A percentile compares a stretch with the other conserved stretches of the same genome.
These are phyloP conservation scores for Pythium periplocum DNA, from an alignment of 352 stramenopile genomes.

Conservation along the genomic window DNA sequence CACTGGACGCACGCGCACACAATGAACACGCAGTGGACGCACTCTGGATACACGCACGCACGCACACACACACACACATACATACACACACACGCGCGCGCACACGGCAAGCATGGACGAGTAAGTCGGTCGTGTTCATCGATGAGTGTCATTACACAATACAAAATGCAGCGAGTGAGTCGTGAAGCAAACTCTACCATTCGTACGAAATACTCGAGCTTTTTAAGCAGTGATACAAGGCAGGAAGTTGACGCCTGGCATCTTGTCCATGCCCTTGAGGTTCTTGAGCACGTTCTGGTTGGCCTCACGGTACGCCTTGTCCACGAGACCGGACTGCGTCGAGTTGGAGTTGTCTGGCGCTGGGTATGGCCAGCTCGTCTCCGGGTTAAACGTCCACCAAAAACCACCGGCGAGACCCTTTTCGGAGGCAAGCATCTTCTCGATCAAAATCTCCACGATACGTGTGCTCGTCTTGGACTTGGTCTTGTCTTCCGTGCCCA, in stretches of 20 bases:
- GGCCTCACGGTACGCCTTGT: slow-evolving; percentile 61
- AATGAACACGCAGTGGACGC: too few relatives aligned
- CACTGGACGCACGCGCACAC: too few relatives aligned
- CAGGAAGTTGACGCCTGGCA: slow-evolving; percentile 61
- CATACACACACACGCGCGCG: too few relatives aligned
- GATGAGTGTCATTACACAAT: too few relatives aligned
- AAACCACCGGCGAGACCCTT: slow-evolving; percentile 68
- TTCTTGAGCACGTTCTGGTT: slow-evolving; percentile 64
- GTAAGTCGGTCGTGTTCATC: too few relatives aligned
- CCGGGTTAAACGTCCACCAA: slow-evolving; percentile 78
- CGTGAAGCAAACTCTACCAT: too few relatives aligned
- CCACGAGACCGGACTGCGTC: slow-evolving; percentile 53
- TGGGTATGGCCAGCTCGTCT: slow-evolving; percentile 71
- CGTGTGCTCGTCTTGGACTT: slow-evolving; percentile 63
- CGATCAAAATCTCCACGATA: slow-evolving; percentile 57
- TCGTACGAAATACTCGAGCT: too few relatives aligned
- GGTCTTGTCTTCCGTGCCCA: slow-evolving; percentile 50
- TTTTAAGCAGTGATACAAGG: slow-evolving; percentile 28
- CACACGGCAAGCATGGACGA: too few relatives aligned
- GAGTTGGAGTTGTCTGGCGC: slow-evolving; percentile 54
- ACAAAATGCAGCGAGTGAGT: too few relatives aligned
- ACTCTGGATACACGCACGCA: too few relatives aligned
- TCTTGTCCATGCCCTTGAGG: slow-evolving; percentile 63
- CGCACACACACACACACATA: too few relatives aligned
- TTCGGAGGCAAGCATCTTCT: slow-evolving; percentile 47